phyloP scores from a whole-genome alignment of 2,329 filamentous ascomycete species.

The Cryoendolithus antarcticus region DNA sequence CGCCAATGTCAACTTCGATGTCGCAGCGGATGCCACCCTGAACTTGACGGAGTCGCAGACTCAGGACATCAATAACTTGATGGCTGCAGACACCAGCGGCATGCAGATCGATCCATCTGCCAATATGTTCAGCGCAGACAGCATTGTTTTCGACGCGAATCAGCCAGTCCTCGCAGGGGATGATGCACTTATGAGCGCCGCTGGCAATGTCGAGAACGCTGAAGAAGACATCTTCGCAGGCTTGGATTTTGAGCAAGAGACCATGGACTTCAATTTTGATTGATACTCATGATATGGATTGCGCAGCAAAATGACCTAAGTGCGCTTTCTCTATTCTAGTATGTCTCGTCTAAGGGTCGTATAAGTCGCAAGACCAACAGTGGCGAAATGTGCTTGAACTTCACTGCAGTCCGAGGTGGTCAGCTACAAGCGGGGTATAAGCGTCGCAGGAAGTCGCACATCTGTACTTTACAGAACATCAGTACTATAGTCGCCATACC shows the following conservation, averaged over 20 bases:
- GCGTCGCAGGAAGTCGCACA: too few species aligned
- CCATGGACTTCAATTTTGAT: too few species aligned
- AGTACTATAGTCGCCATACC: not conserved
- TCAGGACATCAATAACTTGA: conserved; percentile 13
- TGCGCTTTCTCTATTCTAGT: too few species aligned
- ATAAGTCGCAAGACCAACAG: too few species aligned
- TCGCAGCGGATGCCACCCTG: conserved; percentile 10
- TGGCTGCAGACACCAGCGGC: too few species aligned
- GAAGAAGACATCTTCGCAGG: conserved; percentile 33
- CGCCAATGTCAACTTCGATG: conserved; percentile 8
- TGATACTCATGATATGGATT: too few species aligned
- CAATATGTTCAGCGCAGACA: conserved; percentile 16
- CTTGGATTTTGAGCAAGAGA: conserved; percentile 17
- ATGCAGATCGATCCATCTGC: conserved; percentile 8
- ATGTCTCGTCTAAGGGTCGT: too few species aligned
- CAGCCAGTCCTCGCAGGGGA: not conserved
- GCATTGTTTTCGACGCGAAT: conserved; percentile 15
- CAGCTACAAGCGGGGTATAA: too few species aligned
- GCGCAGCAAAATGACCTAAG: too few species aligned
- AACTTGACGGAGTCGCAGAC: conserved; percentile 10
- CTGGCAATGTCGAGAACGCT: conserved; percentile 17
- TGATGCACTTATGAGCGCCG: not conserved
- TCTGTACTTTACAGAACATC: not conserved
- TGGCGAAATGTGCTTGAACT: too few species aligned
- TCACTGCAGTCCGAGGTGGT: too few species aligned